Evolutionary conservation across 1,284 basidiomycete species (phyloP).

Genomic region (Clitocybe nebularis): DNA sequence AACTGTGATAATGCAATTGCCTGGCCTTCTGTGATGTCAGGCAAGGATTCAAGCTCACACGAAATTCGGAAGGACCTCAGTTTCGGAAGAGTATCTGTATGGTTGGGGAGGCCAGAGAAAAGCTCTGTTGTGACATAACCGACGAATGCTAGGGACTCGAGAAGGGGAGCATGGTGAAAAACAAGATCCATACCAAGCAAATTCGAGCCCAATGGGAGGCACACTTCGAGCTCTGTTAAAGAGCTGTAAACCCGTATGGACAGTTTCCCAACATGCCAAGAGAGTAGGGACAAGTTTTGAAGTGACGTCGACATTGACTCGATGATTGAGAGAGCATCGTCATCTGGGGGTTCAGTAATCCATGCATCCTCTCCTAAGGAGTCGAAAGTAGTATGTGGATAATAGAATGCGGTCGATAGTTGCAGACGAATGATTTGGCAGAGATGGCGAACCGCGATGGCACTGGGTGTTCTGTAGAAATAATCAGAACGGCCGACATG

Average conservation of each 20-base stretch:
- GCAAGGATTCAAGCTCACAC: conserved; percentile 17
- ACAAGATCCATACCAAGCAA: conserved; percentile 29
- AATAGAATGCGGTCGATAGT: conserved; percentile 24
- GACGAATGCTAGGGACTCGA: conserved; percentile 30
- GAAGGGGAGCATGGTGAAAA: conserved; percentile 28
- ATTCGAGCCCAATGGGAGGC: conserved; percentile 22
- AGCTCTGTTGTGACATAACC: conserved; percentile 23
- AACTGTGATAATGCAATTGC: conserved; percentile 20
- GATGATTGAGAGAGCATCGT: not conserved
- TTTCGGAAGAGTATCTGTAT: conserved; percentile 22
- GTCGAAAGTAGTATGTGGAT: conserved; percentile 12
- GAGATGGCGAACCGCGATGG: conserved; percentile 11
- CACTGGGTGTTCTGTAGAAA: conserved; percentile 4
- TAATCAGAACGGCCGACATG: too few species aligned
- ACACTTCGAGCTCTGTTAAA: conserved; percentile 30
- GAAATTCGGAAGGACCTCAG: conserved; percentile 33
- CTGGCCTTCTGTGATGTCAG: conserved; percentile 15
- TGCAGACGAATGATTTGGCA: conserved; percentile 16
- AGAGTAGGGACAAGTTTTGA: conserved; percentile 25
- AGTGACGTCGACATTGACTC: conserved; percentile 18
- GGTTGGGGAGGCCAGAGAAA: conserved; percentile 25
- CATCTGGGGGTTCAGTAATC: not conserved
- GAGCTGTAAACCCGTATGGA: conserved; percentile 29
- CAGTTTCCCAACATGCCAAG: conserved; percentile 24
- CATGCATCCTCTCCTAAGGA: not conserved